Evolutionary conservation across 345 rosid species (phyloP), one percentile per base, ranked within the genome.

Genomic region (Isatis tinctoria): DNA sequence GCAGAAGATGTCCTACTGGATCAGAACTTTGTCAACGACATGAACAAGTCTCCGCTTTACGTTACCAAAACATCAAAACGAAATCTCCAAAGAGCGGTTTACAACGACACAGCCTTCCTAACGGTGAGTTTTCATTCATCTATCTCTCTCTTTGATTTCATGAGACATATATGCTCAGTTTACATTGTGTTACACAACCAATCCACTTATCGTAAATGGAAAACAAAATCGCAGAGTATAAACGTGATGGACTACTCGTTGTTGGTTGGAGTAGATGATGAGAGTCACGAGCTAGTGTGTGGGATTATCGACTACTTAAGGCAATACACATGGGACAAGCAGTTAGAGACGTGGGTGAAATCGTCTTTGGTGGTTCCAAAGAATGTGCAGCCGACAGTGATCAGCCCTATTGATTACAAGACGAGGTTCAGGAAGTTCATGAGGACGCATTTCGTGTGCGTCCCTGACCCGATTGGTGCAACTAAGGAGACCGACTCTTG

Each of bases 291-390:
- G 82, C 97, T 92, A 65, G 98, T 90, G 28, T 92, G 99, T 72
- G 99, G 99, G 72, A 95, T 95, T 22, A 95, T 95, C 3, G 99
- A 95, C 80, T 95, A 90, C 53, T 93, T 95, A 6, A 84, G 99
- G 73, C 98, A 95, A 83, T 95, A 90, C 76, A 95, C 99, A 14
- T 95, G 91, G 98, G 99, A 95, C 85, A 95, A 95, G 73, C 98
- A 92, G 40, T 74, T 92, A 4, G 99, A 95, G 83, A 92, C 99
- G 13, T 95, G 97, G 99, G 99, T 89, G 35, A 95, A 95, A 82
- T 83, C 96, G 52, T 92, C 99, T 4, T 82, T 95, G 26, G 92
- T 87, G 51, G 91, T 89, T 22, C 96, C 99, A 2, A 89, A 75
- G 85, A 95, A 95, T 63, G 74, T 85, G 16, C 77, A 76, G 74